Evolutionary conservation across 371 early-diverging fungal species (phyloP).

Genomic region (Mortierella sp.): DNA sequence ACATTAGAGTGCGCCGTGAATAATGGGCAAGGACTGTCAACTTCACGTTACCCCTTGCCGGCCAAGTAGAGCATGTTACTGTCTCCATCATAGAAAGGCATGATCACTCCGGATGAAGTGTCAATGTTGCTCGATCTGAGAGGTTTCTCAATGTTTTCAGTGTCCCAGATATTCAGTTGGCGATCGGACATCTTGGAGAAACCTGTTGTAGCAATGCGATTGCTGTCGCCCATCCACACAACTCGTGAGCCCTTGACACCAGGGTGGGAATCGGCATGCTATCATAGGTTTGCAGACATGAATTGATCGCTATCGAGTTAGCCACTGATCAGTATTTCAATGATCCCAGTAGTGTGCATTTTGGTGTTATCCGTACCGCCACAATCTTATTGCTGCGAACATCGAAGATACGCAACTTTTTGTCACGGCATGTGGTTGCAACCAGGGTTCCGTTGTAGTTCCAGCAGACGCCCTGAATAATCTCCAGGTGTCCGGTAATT

Average conservation of each 20-base stretch:
- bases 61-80: constrained; percentile 93
- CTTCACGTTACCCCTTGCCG: constrained; percentile 81
- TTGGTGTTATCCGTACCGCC: constrained; percentile 43
- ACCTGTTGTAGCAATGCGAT: constrained; percentile 92
- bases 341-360: too few species aligned
- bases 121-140: constrained; percentile 84
- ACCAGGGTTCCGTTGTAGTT: constrained; percentile 88
- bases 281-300: neutral
- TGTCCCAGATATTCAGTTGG: constrained; percentile 92
- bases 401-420: constrained; percentile 94
- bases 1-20: neutral
- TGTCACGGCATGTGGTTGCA: constrained; percentile 96
- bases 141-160: constrained; percentile 78
- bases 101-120: constrained; percentile 93
- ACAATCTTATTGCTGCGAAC: constrained; percentile 87
- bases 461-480: constrained; percentile 92
- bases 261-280: constrained; percentile 87
- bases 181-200: constrained; percentile 94
- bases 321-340: neutral
- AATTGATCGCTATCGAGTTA: neutral
- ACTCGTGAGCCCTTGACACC: constrained; percentile 97
- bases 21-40: too few species aligned
- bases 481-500: constrained; percentile 91
- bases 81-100: constrained; percentile 95
- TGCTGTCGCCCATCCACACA: constrained; percentile 87